These are phyloP conservation scores for Auriscalpium vulgare DNA, from an alignment of 768 basidiomycete species.

Conservation along the genomic window DNA sequence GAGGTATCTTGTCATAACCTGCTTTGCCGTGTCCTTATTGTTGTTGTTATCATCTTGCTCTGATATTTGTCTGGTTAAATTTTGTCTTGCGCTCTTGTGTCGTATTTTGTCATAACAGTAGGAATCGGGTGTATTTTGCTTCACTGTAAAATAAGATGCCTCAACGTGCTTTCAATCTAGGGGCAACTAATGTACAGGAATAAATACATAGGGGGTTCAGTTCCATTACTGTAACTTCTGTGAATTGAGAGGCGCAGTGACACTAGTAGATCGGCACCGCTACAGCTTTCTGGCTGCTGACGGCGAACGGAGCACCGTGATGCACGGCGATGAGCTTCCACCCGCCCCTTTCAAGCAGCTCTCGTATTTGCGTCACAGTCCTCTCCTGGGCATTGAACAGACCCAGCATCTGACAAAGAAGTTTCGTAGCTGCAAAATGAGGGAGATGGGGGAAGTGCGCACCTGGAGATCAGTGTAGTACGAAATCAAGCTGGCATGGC, in stretches of 20 bases:
- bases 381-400: background rate
- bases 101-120: background rate
- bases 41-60: background rate
- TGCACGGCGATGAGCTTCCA: background rate
- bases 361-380: background rate
- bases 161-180: too few relatives aligned
- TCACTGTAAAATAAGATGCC: too few relatives aligned
- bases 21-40: background rate
- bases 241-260: background rate
- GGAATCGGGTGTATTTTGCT: too few relatives aligned
- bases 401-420: background rate
- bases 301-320: background rate
- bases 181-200: too few relatives aligned
- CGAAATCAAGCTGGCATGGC: constrained; percentile 5
- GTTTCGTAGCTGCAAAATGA: background rate
- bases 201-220: too few relatives aligned
- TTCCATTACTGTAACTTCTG: too few relatives aligned
- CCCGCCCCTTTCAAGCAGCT: background rate
- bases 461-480: constrained; percentile 16
- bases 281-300: background rate
- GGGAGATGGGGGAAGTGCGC: background rate
- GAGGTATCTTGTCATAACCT: background rate
- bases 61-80: background rate
- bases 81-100: background rate
- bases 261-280: background rate